Evolutionary conservation across 2,329 filamentous ascomycete species (phyloP), one percentile per base, ranked within the genome.

Genomic region (Phoma herbarum): DNA sequence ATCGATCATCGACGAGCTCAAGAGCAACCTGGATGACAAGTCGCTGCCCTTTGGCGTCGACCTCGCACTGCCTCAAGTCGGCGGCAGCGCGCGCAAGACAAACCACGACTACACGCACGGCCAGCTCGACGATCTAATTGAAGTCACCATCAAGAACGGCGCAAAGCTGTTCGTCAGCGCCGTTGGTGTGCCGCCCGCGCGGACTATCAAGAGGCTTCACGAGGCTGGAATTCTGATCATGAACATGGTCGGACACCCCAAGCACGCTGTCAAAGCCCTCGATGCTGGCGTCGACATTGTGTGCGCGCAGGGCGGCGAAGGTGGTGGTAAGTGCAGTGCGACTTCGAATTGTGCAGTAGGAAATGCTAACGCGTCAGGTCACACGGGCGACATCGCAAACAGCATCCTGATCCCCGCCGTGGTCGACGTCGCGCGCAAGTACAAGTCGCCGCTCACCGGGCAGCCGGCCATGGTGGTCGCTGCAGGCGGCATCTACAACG

Each of bases 181-280:
- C 1, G 93, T 97, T 0, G 94, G 94, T 9, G 90, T 97, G 22
- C 94, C 94, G 16, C 92, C 93, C 0, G 81, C 82, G 44, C 77
- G 82, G 57, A 86, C 93, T 4, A 90, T 97, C 57, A 87, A 91
- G 66, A 81, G 87, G 44, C 82, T 98, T 43, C 94, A 98, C 73
- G 83, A 84, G 9, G 89, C 90, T 0, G 91, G 90, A 0, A 90
- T 98, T 39, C 75, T 96, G 59, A 84, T 97, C 33, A 97, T 97
- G 93, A 97, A 97, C 77, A 97, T 97, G 93, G 93, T 97, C 20
- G 94, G 94, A 0, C 91, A 93, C 69, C 93, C 94, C 2, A 92
- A 90, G 75, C 94, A 98, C 76, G 93, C 93, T 0, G 86, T 89
- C 75, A 97, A 97, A 80, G 93, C 93, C 2, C 82, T 98, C 4